Conservation (phyloP, 2,329 filamentous ascomycete genomes). For the Aspergillus novoparasiticus region DNA sequence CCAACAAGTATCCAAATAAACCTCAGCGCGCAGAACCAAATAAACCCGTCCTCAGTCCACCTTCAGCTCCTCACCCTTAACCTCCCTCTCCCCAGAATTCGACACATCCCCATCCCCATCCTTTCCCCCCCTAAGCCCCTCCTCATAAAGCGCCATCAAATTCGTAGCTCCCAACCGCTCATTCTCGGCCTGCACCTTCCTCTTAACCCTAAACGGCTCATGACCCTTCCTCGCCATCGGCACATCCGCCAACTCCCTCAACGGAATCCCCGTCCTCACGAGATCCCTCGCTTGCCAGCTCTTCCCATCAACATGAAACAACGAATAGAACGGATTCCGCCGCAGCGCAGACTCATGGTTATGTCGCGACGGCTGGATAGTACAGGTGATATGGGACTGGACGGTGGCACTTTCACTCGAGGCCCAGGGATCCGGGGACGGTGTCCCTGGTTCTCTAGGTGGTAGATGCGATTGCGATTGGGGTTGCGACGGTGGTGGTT, state of each 20-base stretch:
- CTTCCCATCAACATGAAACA: constrained; percentile 27
- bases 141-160: constrained; percentile 22
- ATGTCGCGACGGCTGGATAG: constrained; percentile 29
- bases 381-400: constrained; percentile 24
- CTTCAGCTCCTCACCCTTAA: background rate
- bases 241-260: constrained; percentile 36
- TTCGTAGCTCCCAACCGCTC: constrained; percentile 28
- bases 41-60: background rate
- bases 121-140: background rate
- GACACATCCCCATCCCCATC: background rate
- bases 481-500: background rate
- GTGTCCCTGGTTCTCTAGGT: constrained; percentile 3
- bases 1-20: background rate
- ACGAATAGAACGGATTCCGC: constrained; percentile 36
- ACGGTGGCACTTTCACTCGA: background rate
- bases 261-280: constrained; percentile 27
- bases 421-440: constrained; percentile 24
- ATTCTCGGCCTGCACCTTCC: constrained; percentile 21
- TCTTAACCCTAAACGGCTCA: constrained; percentile 22
- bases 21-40: background rate
- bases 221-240: constrained; percentile 29
- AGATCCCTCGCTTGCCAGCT: constrained; percentile 34
- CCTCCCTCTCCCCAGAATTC: background rate
- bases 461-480: background rate
- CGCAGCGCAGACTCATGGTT: constrained; percentile 31